Evolutionary conservation across 2,329 filamentous ascomycete species (phyloP).

Genomic region (Colletotrichum sp.): DNA sequence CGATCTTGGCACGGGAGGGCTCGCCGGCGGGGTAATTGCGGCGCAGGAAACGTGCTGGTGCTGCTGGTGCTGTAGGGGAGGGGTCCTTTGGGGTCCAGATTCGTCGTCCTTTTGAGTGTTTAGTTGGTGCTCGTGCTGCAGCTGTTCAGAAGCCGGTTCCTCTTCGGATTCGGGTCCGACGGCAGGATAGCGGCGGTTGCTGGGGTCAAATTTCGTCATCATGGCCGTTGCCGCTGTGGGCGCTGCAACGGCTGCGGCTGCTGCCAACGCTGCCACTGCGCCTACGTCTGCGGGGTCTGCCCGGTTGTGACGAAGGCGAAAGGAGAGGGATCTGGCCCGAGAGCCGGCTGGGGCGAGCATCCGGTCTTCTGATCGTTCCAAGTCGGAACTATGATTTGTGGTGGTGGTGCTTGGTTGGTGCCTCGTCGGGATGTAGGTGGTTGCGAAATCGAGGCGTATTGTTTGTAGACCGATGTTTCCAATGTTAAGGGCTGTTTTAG

Average conservation of each 20-base stretch:
- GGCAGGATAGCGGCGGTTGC: not conserved
- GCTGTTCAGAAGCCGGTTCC: not conserved
- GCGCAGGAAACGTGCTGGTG: constrained; percentile 5
- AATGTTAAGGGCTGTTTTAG: not conserved
- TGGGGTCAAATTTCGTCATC: constrained; percentile 15
- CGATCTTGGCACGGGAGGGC: constrained; percentile 12
- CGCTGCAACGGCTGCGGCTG: not conserved
- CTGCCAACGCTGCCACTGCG: not conserved
- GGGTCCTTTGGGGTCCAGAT: constrained; percentile 2
- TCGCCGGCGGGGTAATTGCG: constrained; percentile 18
- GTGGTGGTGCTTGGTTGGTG: not conserved
- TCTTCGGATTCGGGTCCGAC: not conserved
- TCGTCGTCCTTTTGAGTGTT: not conserved
- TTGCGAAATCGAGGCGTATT: not conserved
- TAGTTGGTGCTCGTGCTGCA: not conserved
- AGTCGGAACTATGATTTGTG: not conserved
- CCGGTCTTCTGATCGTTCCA: not conserved
- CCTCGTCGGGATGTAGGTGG: not conserved
- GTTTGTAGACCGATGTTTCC: not conserved
- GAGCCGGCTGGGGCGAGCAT: constrained; percentile 15
- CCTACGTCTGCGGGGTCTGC: not conserved
- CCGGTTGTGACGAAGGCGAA: constrained; percentile 2
- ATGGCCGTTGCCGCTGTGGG: constrained; percentile 1
- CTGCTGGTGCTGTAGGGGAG: not conserved
- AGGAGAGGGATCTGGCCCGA: constrained; percentile 11